These are phyloP conservation scores for Aristolochia fimbriata DNA, from an alignment of 164 flowering plant species.

Conservation along the genomic window DNA sequence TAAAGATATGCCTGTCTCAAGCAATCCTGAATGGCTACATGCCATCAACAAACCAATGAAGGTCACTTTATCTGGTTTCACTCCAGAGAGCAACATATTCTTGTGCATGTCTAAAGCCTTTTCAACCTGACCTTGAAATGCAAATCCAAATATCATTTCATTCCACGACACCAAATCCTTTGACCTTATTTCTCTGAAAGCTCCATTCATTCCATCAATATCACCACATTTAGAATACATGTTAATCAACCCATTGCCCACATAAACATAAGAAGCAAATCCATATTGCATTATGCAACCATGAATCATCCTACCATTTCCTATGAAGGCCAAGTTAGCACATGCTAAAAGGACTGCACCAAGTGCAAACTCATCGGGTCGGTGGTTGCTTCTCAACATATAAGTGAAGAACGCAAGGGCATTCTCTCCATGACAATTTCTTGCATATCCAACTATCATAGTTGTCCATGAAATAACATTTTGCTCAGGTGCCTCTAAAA, in stretches of 20 bases:
- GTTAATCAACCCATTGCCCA: constrained; percentile 58
- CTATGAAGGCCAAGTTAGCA: constrained; percentile 41
- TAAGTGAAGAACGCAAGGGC: constrained; percentile 39
- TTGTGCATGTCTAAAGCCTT: constrained; percentile 33
- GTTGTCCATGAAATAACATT: constrained; percentile 64
- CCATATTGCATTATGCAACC: constrained; percentile 34
- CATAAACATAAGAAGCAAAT: constrained; percentile 31
- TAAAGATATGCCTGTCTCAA: constrained; percentile 24
- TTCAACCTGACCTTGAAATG: constrained; percentile 10
- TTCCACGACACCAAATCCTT: constrained; percentile 52
- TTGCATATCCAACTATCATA: constrained; percentile 56
- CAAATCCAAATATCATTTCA: constrained; percentile 56
- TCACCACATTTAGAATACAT: constrained; percentile 77
- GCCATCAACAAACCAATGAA: constrained; percentile 49
- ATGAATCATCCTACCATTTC: constrained; percentile 51
- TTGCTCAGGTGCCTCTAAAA: constrained; percentile 36
- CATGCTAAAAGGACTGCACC: constrained; percentile 68
- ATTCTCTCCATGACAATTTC: constrained; percentile 39
- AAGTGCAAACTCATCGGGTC: constrained; percentile 49
- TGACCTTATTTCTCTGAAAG: constrained; percentile 28
- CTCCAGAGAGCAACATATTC: constrained; percentile 26
- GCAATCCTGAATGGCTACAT: constrained; percentile 51
- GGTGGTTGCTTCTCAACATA: constrained; percentile 25
- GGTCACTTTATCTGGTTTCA: constrained; percentile 44
- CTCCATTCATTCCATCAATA: constrained; percentile 25